Evolutionary conservation across 2,329 filamentous ascomycete genomes (phyloP).

Genomic region (Escovopsis sp.): DNA sequence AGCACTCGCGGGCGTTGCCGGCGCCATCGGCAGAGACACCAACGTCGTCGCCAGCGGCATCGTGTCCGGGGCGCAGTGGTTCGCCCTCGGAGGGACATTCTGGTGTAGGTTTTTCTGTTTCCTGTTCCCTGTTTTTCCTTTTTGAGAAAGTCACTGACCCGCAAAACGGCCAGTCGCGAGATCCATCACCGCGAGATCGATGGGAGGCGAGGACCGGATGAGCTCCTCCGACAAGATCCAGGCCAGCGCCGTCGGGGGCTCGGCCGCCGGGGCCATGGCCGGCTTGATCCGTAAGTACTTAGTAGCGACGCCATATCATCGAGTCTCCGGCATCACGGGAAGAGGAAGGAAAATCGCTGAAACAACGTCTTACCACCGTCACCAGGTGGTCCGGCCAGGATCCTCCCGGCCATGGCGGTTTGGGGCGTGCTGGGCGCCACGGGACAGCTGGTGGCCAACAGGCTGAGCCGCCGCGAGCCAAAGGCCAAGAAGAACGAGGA

Average conservation of each 20-base stretch:
- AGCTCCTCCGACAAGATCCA: constrained; percentile 44
- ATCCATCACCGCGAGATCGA: constrained; percentile 29
- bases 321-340: too few relatives aligned
- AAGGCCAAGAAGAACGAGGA: constrained; percentile 29
- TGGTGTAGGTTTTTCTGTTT: constrained; percentile 41
- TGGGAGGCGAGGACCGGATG: constrained; percentile 37
- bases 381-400: constrained; percentile 36
- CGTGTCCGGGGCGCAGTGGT: constrained; percentile 66
- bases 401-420: constrained; percentile 35
- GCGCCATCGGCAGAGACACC: constrained; percentile 55
- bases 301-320: too few relatives aligned
- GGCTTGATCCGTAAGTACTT: constrained; percentile 34
- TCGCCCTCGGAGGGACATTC: constrained; percentile 60
- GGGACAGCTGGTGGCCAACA: constrained; percentile 24
- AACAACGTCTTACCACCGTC: neutral
- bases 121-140: neutral
- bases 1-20: constrained; percentile 49
- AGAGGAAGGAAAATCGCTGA: too few relatives aligned
- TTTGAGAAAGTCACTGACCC: constrained; percentile 5
- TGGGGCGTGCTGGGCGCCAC: constrained; percentile 30
- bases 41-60: constrained; percentile 57
- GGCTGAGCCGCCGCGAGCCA: constrained; percentile 11
- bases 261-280: constrained; percentile 48
- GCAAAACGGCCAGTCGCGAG: constrained; percentile 28
- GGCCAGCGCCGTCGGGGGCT: constrained; percentile 57